Evolutionary conservation across 495 filamentous ascomycete genomes (phyloP).

Genomic region (Penicillium canescens): DNA sequence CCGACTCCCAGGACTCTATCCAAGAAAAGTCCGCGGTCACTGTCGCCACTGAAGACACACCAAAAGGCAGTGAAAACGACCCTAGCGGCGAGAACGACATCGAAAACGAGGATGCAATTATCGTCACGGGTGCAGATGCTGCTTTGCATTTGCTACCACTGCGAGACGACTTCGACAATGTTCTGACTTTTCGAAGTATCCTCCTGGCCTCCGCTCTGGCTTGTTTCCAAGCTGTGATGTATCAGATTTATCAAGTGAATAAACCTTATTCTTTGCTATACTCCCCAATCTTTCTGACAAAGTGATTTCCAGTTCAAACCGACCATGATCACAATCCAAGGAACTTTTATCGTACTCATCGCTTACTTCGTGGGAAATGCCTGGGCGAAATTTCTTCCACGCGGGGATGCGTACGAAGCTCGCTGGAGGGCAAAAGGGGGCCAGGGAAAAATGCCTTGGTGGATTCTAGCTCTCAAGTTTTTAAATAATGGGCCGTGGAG

Average conservation of each 20-base stretch:
- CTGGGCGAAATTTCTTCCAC: slow-evolving; percentile 44
- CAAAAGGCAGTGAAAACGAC: not conserved
- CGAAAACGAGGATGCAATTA: slow-evolving; percentile 18
- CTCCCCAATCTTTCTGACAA: not conserved
- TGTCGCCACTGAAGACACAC: no score
- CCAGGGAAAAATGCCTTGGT: slow-evolving; percentile 20
- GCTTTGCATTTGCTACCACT: slow-evolving; percentile 38
- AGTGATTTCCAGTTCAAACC: slow-evolving; percentile 28
- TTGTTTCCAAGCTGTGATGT: slow-evolving; percentile 50
- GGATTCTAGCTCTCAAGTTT: slow-evolving; percentile 22
- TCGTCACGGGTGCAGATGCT: slow-evolving; percentile 33
- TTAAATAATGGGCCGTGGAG: slow-evolving; percentile 32
- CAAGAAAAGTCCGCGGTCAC: no score
- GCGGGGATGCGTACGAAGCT: slow-evolving; percentile 34
- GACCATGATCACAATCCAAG: slow-evolving; percentile 26
- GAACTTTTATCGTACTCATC: slow-evolving; percentile 41
- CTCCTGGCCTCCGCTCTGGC: slow-evolving; percentile 44
- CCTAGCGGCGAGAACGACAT: slow-evolving; percentile 8
- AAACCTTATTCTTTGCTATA: not conserved
- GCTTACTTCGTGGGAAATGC: slow-evolving; percentile 40
- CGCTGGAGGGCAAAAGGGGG: slow-evolving; percentile 26
- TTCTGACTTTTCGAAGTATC: slow-evolving; percentile 47
- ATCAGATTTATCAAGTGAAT: slow-evolving; percentile 44
- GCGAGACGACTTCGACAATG: slow-evolving; percentile 44
- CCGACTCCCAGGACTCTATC: no score